A percentile compares a stretch with the other conserved stretches of the same genome.
phyloP scores from a whole-genome alignment of 192 early-diverging fungal species.

The Coemansia sp. region DNA sequence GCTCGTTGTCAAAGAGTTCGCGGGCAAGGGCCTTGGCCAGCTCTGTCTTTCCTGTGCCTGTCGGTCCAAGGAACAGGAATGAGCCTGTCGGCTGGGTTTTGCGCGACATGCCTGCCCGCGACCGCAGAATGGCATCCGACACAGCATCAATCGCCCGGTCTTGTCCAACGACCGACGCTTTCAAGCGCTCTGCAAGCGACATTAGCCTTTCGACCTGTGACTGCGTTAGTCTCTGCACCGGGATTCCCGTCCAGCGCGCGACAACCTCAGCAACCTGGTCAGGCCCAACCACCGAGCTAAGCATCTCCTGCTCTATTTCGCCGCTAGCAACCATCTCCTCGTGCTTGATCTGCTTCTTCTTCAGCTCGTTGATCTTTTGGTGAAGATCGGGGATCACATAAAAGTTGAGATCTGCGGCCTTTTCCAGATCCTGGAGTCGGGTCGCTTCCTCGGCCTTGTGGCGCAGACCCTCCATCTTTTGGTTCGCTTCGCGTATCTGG shows the following conservation, averaged over 20 bases:
- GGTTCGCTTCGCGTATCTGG: conserved; percentile 80
- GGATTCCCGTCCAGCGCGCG: conserved; percentile 95
- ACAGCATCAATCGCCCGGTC: conserved; percentile 88
- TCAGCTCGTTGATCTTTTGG: conserved; percentile 71
- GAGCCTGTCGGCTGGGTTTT: conserved; percentile 81
- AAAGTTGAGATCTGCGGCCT: conserved; percentile 92
- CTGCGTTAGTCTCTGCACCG: conserved; percentile 84
- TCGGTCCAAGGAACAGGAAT: conserved; percentile 96
- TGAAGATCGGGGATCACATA: conserved; percentile 91
- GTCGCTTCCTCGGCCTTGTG: conserved; percentile 85
- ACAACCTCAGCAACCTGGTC: conserved; percentile 96
- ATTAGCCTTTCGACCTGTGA: conserved; percentile 85
- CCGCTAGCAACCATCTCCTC: conserved; percentile 60
- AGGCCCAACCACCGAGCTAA: conserved; percentile 84
- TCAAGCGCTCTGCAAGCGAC: conserved; percentile 70
- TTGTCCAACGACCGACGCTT: conserved; percentile 90
- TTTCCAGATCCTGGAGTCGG: conserved; percentile 75
- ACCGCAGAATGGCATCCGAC: conserved; percentile 84
- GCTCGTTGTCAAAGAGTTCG: conserved; percentile 96
- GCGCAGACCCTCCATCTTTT: conserved; percentile 86
- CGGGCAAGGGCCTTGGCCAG: conserved; percentile 74
- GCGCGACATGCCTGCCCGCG: conserved; percentile 85
- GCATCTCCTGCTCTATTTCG: conserved; percentile 57
- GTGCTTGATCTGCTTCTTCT: conserved; percentile 64
- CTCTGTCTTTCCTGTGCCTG: conserved; percentile 94